phyloP scores from a whole-genome alignment of 108 stramenopile genomes.

The Conticribra weissflogii region DNA sequence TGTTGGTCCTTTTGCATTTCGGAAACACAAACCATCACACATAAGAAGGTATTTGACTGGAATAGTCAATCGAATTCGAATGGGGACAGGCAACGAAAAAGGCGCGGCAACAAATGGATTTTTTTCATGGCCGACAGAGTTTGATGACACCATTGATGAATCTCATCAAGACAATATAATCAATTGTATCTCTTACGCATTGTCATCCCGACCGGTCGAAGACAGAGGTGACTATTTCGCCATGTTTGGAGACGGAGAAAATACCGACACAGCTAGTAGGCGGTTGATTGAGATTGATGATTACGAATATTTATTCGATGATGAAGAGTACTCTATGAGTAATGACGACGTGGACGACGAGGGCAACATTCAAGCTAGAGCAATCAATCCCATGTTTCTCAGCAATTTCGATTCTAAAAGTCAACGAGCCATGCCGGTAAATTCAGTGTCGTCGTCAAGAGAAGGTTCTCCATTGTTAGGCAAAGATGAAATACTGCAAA shows the following conservation, averaged over 20 bases:
- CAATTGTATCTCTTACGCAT: slow-evolving; percentile 46
- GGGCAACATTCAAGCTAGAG: no score
- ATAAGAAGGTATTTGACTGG: slow-evolving; percentile 4
- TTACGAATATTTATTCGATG: neutral
- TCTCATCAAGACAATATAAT: slow-evolving; percentile 8
- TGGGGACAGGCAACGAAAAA: no score
- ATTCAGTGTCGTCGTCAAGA: neutral
- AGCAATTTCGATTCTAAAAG: no score
- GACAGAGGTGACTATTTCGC: slow-evolving; percentile 37
- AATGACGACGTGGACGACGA: no score
- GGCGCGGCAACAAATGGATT: neutral
- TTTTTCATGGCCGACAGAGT: neutral
- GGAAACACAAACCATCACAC: neutral
- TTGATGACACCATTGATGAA: slow-evolving; percentile 1
- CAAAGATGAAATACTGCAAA: slow-evolving; percentile 57
- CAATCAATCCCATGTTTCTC: no score
- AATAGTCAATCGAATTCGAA: no score
- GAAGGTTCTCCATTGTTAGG: slow-evolving; percentile 31
- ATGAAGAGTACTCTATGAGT: neutral
- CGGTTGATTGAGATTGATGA: neutral
- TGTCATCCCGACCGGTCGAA: slow-evolving; percentile 37
- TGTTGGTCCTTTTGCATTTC: slow-evolving; percentile 49
- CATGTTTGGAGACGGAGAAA: slow-evolving; percentile 26
- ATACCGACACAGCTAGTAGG: slow-evolving; percentile 10
- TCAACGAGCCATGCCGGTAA: slow-evolving; percentile 2